A percentile compares a stretch with the other conserved stretches of the same genome.
Evolutionary conservation across 2,329 filamentous ascomycete genomes (phyloP).

Genomic region (Colletotrichum noveboracense): DNA sequence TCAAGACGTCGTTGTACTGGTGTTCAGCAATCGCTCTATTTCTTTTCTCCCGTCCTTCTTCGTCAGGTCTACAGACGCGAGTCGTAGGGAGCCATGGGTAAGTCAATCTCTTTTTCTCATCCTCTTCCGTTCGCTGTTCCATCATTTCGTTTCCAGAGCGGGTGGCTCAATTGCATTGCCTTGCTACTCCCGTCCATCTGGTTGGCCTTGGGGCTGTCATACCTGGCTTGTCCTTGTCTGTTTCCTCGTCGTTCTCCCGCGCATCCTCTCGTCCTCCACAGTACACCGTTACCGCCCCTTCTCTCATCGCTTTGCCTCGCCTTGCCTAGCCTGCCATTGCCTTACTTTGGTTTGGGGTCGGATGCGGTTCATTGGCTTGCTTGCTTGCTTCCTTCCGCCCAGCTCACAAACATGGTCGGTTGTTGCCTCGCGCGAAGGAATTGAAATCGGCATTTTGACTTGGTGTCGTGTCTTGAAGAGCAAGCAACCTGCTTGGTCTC

Average conservation of each 20-base stretch:
- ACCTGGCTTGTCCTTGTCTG: not conserved
- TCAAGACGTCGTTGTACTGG: not conserved
- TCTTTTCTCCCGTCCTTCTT: not conserved
- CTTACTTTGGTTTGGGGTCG: not conserved
- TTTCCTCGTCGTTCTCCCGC: not conserved
- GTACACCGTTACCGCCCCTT: not conserved
- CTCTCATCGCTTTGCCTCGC: not conserved
- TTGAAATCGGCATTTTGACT: not conserved
- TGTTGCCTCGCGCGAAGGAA: not conserved
- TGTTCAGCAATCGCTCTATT: not conserved
- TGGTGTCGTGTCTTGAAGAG: not conserved
- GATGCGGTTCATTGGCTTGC: not conserved
- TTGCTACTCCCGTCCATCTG: not conserved
- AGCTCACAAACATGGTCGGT: not conserved
- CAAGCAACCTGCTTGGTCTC: not conserved
- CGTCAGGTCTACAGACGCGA: not conserved
- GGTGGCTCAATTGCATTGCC: not conserved
- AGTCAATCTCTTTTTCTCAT: not conserved
- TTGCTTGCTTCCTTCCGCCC: not conserved
- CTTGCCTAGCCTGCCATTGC: not conserved
- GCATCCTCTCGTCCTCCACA: not conserved
- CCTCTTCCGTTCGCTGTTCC: not conserved
- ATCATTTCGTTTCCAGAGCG: not conserved
- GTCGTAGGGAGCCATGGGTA: conserved; percentile 3
- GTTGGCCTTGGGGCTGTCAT: not conserved